Conservation (phyloP, 148 eudicot genomes). For the Polygonum aviculare region DNA sequence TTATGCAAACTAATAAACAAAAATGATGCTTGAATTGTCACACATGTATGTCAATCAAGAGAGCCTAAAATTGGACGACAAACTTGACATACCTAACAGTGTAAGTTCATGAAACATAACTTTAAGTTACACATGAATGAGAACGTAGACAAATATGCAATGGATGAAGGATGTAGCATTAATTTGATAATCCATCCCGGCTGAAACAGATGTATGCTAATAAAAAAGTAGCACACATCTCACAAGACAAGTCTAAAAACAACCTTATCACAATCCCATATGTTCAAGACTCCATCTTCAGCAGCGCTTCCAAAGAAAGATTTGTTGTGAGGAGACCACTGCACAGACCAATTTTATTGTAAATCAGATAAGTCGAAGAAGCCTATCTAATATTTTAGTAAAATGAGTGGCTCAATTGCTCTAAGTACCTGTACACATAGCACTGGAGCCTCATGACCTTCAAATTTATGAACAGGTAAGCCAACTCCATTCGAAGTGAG, state of each 20-base stretch:
- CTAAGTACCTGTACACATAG: constrained; percentile 72
- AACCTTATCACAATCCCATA: constrained; percentile 88
- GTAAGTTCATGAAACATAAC: neutral
- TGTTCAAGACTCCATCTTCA: constrained; percentile 87
- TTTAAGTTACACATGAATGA: neutral
- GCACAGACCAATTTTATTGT: constrained; percentile 13
- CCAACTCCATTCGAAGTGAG: constrained; percentile 67
- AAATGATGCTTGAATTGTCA: neutral
- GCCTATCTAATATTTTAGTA: neutral
- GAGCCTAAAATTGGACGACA: neutral
- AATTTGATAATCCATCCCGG: neutral
- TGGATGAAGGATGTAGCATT: neutral
- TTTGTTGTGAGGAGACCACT: constrained; percentile 91
- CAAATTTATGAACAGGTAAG: constrained; percentile 73
- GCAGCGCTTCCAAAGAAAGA: constrained; percentile 92
- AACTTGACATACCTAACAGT: neutral
- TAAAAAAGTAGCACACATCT: neutral
- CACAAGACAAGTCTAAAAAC: neutral
- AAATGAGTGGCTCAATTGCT: neutral
- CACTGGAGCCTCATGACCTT: constrained; percentile 69
- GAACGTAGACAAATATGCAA: neutral
- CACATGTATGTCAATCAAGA: neutral
- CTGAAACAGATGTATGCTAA: neutral
- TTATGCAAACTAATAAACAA: neutral
- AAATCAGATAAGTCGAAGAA: neutral